Evolutionary conservation across 768 basidiomycete genomes (phyloP), one percentile per base, ranked within the genome.

Genomic region (Nidularia sp.): DNA sequence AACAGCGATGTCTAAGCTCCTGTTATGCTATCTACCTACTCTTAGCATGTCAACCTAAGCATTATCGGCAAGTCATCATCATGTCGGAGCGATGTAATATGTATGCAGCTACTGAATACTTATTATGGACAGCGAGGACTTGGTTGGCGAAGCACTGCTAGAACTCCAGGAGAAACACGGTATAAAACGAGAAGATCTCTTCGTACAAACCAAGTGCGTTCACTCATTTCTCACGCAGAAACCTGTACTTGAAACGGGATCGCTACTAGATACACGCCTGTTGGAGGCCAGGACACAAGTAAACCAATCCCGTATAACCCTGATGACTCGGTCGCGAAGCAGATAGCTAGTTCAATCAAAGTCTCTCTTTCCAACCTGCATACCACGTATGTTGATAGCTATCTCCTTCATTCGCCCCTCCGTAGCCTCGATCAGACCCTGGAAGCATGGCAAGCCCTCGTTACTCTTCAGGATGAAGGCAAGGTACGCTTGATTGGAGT

Each of bases 231-330:
- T 12, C 25, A 25, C 25, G 25, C 25, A 42, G 32, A 15, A 13
- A 5, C 29, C 34, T 25, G 6, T 25, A 22, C 22, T n/a, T 50
- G 15, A 1, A 9, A 50, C 29, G 12, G 29, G 22, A 51, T 48
- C 15, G 53, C 44, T 13, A 12, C 25, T 61, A 91, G 90, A 67
- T 92, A 79, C 62, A 93, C 92, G 0, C 71, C 88, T 0, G 71
- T 90, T 12, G 69, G 70, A 22, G 91, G 91, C 6, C 92, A 94
- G 64, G 88, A 91, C 61, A 65, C 59, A 5, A 70, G 73, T 48
- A 79, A 86, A 58, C 86, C 89, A 0, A 70, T 93, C 42, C 92
- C 92, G 0, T 93, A 93, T 67, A 74, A 88, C 55, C 77, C 81
- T 4, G 63, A 64, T 2, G 70, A 75, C 45, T 52, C 78, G 0